A percentile compares a stretch with the other conserved stretches of the same genome.
phyloP scores from a whole-genome alignment of 257 asterid species.

The Przewalskia tangutica region DNA sequence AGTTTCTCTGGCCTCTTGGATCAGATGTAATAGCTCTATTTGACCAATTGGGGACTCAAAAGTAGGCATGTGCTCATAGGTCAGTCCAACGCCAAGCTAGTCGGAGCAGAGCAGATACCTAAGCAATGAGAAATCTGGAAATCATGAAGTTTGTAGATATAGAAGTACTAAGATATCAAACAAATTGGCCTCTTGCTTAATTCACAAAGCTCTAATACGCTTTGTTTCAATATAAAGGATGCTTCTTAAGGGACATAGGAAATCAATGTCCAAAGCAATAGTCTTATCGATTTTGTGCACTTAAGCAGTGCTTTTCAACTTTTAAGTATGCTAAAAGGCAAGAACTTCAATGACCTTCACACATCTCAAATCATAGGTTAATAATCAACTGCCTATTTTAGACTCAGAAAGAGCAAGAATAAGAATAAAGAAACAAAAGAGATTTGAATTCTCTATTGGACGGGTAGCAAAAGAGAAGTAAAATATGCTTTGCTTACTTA shows the following conservation, averaged over 20 bases:
- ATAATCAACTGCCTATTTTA: not conserved
- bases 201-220: not conserved
- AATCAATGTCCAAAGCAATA: not conserved
- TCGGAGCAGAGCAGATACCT: not conserved
- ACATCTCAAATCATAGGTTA: not conserved
- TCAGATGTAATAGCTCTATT: not conserved
- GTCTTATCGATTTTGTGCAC: not conserved
- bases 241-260: not conserved
- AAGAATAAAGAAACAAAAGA: not conserved
- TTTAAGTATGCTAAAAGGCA: not conserved
- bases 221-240: not conserved
- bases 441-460: not conserved
- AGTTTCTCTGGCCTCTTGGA: not conserved
- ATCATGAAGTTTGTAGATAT: not conserved
- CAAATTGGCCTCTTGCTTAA: not conserved
- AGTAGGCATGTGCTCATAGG: not conserved
- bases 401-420: not conserved
- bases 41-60: not conserved
- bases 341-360: not conserved
- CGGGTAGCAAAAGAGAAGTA: not conserved
- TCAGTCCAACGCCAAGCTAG: not conserved
- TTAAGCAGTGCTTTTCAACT: not conserved
- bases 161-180: not conserved
- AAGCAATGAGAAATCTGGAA: not conserved
- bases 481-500: not conserved